phyloP scores from a whole-genome alignment of 148 eudicot species.

The Rhododendron molle region DNA sequence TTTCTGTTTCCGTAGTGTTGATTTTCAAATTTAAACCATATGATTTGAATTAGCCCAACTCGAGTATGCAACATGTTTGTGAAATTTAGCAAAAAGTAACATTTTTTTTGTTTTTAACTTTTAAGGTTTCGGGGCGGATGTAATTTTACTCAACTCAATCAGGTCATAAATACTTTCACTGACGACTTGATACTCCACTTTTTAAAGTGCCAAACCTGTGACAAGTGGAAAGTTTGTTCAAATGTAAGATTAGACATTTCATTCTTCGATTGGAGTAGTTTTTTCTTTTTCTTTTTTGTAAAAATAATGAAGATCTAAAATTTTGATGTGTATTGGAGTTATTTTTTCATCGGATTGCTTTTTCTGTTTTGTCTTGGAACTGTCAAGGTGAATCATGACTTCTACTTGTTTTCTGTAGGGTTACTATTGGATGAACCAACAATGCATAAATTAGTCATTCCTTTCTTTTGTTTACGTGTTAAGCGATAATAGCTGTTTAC shows the following conservation, averaged over 20 bases:
- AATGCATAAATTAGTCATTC: background rate
- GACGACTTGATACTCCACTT: too few species aligned
- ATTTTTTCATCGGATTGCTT: background rate
- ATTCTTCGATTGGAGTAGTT: background rate
- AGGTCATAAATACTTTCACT: background rate
- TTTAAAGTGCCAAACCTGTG: background rate
- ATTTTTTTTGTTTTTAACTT: background rate
- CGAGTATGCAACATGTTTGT: background rate
- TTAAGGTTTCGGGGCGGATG: background rate
- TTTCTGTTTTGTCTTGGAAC: background rate
- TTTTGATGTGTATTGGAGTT: background rate
- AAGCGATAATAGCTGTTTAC: background rate
- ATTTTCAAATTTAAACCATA: background rate
- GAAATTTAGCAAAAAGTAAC: background rate
- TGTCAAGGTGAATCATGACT: background rate
- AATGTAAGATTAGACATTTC: background rate
- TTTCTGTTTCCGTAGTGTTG: background rate
- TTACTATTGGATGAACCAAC: background rate
- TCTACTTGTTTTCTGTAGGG: background rate
- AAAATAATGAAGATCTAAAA: background rate
- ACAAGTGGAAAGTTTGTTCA: background rate
- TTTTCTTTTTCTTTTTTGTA: too few species aligned
- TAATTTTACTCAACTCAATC: background rate
- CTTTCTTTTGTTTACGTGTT: background rate
- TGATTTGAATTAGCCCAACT: background rate